Evolutionary conservation across 1,284 basidiomycete genomes (phyloP).

Genomic region (Athelia psychrophila): DNA sequence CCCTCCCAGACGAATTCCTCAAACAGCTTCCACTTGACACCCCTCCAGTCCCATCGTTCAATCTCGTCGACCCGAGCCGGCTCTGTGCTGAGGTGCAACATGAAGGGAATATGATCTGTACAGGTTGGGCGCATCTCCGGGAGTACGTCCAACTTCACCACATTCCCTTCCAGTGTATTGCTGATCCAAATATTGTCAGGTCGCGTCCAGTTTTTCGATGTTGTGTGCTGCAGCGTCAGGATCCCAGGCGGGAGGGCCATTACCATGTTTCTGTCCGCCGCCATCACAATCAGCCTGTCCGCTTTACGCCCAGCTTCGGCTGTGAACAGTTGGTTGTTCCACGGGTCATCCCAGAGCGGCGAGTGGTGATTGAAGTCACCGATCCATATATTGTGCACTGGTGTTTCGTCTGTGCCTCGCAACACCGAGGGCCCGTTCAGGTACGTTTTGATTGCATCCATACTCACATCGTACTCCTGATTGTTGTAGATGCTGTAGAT

Average conservation of each 20-base stretch:
- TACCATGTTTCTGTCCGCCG: slow-evolving; percentile 5
- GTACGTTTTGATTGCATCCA: slow-evolving; percentile 6
- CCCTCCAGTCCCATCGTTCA: background rate
- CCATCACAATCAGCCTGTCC: slow-evolving; percentile 8
- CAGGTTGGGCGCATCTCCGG: background rate
- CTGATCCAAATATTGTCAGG: slow-evolving; percentile 15
- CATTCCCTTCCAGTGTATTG: background rate
- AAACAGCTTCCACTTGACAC: background rate
- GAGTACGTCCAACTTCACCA: background rate
- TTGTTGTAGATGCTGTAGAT: slow-evolving; percentile 29
- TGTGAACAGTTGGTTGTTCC: slow-evolving; percentile 12
- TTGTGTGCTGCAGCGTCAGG: slow-evolving; percentile 9
- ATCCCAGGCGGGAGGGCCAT: slow-evolving; percentile 12
- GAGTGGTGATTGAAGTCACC: slow-evolving; percentile 1
- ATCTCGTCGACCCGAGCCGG: background rate
- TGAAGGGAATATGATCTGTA: slow-evolving; percentile 15
- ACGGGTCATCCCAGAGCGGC: background rate
- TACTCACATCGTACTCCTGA: slow-evolving; percentile 8
- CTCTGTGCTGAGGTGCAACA: background rate
- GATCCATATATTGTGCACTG: background rate
- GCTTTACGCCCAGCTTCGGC: slow-evolving; percentile 1
- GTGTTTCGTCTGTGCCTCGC: background rate
- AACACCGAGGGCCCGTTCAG: slow-evolving; percentile 9
- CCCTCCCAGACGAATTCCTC: too few relatives aligned
- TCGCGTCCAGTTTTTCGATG: slow-evolving; percentile 11